These are phyloP conservation scores for Pseudozyma sp. DNA, from an alignment of 1,284 basidiomycete species.

Conservation along the genomic window DNA sequence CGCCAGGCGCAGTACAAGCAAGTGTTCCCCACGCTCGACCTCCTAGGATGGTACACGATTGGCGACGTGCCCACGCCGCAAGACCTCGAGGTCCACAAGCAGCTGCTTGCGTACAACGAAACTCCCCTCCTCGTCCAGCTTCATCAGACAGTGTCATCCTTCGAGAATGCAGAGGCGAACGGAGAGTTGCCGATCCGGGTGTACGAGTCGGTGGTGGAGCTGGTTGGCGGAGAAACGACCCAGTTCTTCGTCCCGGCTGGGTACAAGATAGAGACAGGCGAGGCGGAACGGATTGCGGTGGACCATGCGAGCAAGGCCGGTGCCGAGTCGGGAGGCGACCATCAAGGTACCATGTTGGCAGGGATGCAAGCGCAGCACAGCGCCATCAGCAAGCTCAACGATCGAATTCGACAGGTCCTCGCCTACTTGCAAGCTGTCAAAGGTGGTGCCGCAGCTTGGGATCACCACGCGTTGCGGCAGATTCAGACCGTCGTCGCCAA, in stretches of 20 bases:
- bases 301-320: conserved; percentile 92
- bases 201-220: conserved; percentile 59
- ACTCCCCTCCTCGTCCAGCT: conserved; percentile 72
- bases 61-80: conserved; percentile 77
- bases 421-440: conserved; percentile 73
- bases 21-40: conserved; percentile 94
- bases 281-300: conserved; percentile 97
- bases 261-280: conserved; percentile 93
- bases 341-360: conserved; percentile 76
- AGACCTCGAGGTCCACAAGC: conserved; percentile 86
- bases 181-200: conserved; percentile 59
- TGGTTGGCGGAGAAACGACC: conserved; percentile 41
- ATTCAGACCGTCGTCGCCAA: conserved; percentile 86
- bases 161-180: conserved; percentile 31
- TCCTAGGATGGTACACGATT: conserved; percentile 96
- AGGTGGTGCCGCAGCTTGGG: conserved; percentile 32
- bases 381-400: conserved; percentile 94
- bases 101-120: conserved; percentile 72
- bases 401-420: conserved; percentile 84
- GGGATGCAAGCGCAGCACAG: conserved; percentile 90
- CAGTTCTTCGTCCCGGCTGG: conserved; percentile 78
- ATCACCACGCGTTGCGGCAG: conserved; percentile 81
- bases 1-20: conserved; percentile 95
- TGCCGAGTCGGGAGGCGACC: conserved; percentile 77
- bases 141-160: conserved; percentile 62